phyloP scores from a whole-genome alignment of 352 stramenopile species.

The Phytophthora kernoviae region DNA sequence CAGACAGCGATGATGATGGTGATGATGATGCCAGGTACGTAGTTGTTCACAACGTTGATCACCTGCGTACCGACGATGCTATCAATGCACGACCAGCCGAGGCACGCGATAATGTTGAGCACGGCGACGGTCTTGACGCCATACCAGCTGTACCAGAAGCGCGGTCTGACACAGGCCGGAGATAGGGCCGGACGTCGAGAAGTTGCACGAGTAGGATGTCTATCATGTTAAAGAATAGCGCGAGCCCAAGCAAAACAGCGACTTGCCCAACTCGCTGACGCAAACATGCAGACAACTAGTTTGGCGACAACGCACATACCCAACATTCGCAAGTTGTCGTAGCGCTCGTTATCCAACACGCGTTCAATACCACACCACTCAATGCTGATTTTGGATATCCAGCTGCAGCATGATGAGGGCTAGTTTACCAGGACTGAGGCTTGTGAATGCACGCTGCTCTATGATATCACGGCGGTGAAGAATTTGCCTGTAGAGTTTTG shows the following conservation, averaged over 20 bases:
- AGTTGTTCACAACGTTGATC: slow-evolving; percentile 49
- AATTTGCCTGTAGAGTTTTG: too few relatives aligned
- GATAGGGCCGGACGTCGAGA: slow-evolving; percentile 45
- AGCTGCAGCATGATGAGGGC: too few relatives aligned
- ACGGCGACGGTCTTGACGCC: slow-evolving; percentile 49
- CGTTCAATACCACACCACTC: slow-evolving; percentile 53
- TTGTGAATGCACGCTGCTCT: too few relatives aligned
- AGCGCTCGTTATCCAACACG: slow-evolving; percentile 47
- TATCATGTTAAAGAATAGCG: slow-evolving; percentile 49
- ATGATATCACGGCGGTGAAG: too few relatives aligned
- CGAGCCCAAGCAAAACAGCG: slow-evolving; percentile 44
- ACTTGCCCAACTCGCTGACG: slow-evolving; percentile 52
- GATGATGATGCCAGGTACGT: slow-evolving; percentile 45
- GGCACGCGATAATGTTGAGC: slow-evolving; percentile 48
- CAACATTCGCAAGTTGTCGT: slow-evolving; percentile 44
- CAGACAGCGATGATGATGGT: slow-evolving; percentile 53
- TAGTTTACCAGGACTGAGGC: too few relatives aligned
- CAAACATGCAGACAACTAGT: slow-evolving; percentile 52
- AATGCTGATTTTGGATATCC: slow-evolving; percentile 45
- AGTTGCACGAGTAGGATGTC: slow-evolving; percentile 48
- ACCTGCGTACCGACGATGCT: slow-evolving; percentile 51
- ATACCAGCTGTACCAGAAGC: slow-evolving; percentile 53
- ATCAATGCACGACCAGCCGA: slow-evolving; percentile 55
- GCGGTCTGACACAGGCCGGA: slow-evolving; percentile 55
- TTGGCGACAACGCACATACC: slow-evolving; percentile 54